Evolutionary conservation across 2,329 filamentous ascomycete species (phyloP), one percentile per base, ranked within the genome.

Genomic region (Fusarium euwallaceae): DNA sequence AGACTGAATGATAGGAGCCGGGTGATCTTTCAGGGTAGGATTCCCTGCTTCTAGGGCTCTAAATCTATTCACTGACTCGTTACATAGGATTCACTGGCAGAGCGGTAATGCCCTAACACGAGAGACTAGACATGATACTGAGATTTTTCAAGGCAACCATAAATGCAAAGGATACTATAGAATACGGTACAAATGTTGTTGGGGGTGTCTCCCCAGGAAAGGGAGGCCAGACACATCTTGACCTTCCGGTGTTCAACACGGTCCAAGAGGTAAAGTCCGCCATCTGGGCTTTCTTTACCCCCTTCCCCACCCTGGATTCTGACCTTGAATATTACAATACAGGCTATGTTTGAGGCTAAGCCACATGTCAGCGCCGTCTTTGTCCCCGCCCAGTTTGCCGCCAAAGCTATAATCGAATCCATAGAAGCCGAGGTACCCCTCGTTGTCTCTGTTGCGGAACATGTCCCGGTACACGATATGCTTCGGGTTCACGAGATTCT

Each of bases 351-450:
- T 2, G 22, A 76, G 4, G 78, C 83, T 7, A 80, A 81, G 6
- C 92, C 92, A 1, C 89, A 94, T 80, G 92, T 92, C 11, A 93
- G 91, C 10, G 91, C 91, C 2, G 92, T 94, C n/a, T 94, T 93
- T 72, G 92, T 94, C 0, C 91, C 92, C 0, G 92, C 92, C 2
- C 87, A 88, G 51, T 88, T 90, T 56, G 92, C 92, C 1, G 89
- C 91, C 3, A 83, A 85, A 60, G 93, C 93, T 0, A 94, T 95
- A 73, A 90, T 93, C 77, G 92, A 94, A 77, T 90, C 93, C 1
- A 92, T 96, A 67, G 93, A 94, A 79, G 93, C 93, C 0, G 93
- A 95, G 78, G 91, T 95, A 1, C 92, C 93, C 0, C 87, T 95
- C 2, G 91, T 95, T 24, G 93, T 95, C 8, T 92, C 93, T 7